These are phyloP conservation scores for Verticillium klebahnii DNA, from an alignment of 2,329 filamentous ascomycete genomes.

Conservation along the genomic window DNA sequence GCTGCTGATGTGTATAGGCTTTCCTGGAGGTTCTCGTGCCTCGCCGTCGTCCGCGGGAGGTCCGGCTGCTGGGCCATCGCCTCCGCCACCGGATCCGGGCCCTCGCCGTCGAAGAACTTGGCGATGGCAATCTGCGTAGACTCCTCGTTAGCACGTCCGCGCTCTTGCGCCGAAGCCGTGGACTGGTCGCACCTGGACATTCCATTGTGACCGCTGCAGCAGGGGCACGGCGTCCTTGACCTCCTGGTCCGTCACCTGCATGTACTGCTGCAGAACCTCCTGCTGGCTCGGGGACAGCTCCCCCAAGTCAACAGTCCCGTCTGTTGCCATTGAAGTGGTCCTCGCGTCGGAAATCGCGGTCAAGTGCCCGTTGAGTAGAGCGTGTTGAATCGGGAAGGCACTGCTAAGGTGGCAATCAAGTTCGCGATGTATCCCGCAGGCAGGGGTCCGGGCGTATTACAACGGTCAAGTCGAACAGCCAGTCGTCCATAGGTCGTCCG, in stretches of 20 bases:
- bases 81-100: constrained; percentile 74
- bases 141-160: neutral
- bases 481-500: too few species aligned
- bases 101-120: constrained; percentile 97
- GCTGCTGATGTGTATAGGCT: constrained; percentile 36
- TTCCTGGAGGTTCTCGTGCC: constrained; percentile 71
- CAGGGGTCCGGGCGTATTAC: neutral
- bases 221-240: constrained; percentile 71
- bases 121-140: constrained; percentile 77
- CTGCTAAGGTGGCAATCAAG: neutral
- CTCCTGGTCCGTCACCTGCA: constrained; percentile 81
- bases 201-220: constrained; percentile 88
- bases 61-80: constrained; percentile 58
- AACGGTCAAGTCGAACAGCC: neutral
- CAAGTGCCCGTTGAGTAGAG: too few species aligned
- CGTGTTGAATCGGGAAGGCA: neutral
- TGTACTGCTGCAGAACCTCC: constrained; percentile 81
- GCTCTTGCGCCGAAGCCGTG: neutral
- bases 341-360: neutral
- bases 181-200: constrained; percentile 63
- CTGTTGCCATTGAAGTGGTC: constrained; percentile 29
- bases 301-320: constrained; percentile 52
- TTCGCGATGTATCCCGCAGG: neutral
- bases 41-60: constrained; percentile 56
- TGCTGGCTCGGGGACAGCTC: constrained; percentile 76